A percentile compares a stretch with the other conserved stretches of the same genome.
Conservation (phyloP, 768 basidiomycete genomes). For the Termitomyces sp. region DNA sequence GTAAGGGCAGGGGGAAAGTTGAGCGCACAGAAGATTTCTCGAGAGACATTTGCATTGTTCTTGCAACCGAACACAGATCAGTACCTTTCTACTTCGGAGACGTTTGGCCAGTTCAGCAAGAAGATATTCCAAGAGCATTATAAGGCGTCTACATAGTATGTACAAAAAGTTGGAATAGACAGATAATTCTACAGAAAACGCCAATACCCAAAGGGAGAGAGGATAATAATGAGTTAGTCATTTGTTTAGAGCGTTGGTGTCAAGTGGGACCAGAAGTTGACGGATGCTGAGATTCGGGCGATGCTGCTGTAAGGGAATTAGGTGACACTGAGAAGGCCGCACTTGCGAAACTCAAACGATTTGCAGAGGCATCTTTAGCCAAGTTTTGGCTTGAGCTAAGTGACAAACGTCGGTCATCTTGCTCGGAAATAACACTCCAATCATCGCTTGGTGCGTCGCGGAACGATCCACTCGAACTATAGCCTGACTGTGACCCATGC, state of each 20-base stretch:
- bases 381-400: slow-evolving; percentile 46
- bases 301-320: slow-evolving; percentile 40
- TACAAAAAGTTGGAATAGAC: slow-evolving; percentile 9
- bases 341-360: slow-evolving; percentile 60
- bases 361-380: slow-evolving; percentile 30
- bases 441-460: slow-evolving; percentile 65
- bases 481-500: slow-evolving; percentile 38
- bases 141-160: slow-evolving; percentile 19
- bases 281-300: slow-evolving; percentile 36
- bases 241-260: neutral
- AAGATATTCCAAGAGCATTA: slow-evolving; percentile 65
- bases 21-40: slow-evolving; percentile 45
- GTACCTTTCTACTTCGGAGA: slow-evolving; percentile 60
- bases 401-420: slow-evolving; percentile 56
- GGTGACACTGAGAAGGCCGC: slow-evolving; percentile 61
- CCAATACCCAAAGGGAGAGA: slow-evolving; percentile 1
- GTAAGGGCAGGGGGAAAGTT: slow-evolving; percentile 64
- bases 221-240: neutral
- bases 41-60: slow-evolving; percentile 89
- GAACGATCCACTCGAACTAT: slow-evolving; percentile 53
- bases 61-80: slow-evolving; percentile 87
- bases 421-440: slow-evolving; percentile 85
- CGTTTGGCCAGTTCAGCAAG: slow-evolving; percentile 90
- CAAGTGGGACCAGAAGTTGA: slow-evolving; percentile 28
- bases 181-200: slow-evolving; percentile 19